Evolutionary conservation across 2,329 filamentous ascomycete genomes (phyloP).

Genomic region (Ceratocystis eucalypticola): DNA sequence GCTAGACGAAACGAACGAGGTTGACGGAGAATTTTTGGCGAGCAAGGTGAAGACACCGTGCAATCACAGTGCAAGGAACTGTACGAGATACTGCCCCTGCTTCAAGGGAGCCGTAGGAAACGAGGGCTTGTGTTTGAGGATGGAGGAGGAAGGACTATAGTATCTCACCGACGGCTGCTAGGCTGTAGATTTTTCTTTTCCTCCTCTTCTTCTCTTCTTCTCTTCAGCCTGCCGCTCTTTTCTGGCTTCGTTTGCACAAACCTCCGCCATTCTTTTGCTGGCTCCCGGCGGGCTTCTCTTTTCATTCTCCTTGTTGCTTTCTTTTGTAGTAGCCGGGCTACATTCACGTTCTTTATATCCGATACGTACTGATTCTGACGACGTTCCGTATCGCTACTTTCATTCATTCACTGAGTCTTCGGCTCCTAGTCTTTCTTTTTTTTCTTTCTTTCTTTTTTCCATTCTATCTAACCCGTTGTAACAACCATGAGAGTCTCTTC

Average conservation of each 20-base stretch:
- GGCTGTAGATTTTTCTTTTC: background rate
- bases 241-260: background rate
- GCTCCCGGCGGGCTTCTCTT: slow-evolving; percentile 16
- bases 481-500: slow-evolving; percentile 15
- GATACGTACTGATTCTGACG: background rate
- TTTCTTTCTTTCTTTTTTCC: background rate
- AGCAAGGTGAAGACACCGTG: background rate
- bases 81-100: background rate
- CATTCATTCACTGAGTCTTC: background rate
- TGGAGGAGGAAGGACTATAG: background rate
- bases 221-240: slow-evolving; percentile 3
- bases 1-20: background rate
- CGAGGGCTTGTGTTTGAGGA: slow-evolving; percentile 1
- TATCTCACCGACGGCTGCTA: background rate
- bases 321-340: slow-evolving; percentile 17
- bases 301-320: slow-evolving; percentile 3
- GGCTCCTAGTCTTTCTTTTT: slow-evolving; percentile 10
- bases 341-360: slow-evolving; percentile 6
- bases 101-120: background rate
- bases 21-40: background rate
- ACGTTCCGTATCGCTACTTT: background rate
- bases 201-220: slow-evolving; percentile 7
- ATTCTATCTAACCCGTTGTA: background rate
- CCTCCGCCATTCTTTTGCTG: slow-evolving; percentile 7
- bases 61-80: background rate